These are phyloP conservation scores for Wolfiporia cocos DNA, from an alignment of 1,284 basidiomycete species.

Conservation along the genomic window DNA sequence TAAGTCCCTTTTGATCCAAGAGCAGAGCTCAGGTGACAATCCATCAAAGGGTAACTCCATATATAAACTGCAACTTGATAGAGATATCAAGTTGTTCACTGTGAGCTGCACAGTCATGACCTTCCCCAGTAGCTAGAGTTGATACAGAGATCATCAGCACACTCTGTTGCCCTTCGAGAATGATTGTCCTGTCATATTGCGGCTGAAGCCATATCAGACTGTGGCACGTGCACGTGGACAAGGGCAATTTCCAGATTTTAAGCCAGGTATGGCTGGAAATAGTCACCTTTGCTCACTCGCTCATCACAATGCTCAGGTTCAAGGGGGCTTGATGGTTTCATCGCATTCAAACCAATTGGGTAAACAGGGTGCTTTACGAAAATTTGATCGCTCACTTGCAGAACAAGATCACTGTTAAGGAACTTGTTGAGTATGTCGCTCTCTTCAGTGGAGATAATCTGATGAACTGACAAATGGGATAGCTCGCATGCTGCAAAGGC, in stretches of 20 bases:
- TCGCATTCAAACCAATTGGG: conserved; percentile 15
- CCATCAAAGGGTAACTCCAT: neutral
- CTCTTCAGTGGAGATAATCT: neutral
- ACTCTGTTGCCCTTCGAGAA: neutral
- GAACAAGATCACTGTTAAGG: neutral
- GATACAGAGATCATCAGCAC: neutral
- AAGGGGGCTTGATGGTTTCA: neutral
- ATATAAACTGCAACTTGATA: neutral
- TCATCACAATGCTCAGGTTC: conserved; percentile 4
- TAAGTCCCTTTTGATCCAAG: neutral
- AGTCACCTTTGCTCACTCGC: neutral
- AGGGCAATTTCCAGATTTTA: neutral
- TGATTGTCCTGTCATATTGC: neutral
- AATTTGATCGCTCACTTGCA: conserved; percentile 5
- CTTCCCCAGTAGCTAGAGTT: neutral
- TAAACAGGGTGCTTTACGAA: conserved; percentile 9
- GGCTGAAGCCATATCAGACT: neutral
- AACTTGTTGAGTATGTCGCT: neutral
- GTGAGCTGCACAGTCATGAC: no score
- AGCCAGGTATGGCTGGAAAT: conserved; percentile 5
- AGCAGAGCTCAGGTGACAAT: neutral
- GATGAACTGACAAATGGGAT: neutral
- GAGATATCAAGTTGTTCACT: neutral
- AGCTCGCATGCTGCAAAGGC: neutral
- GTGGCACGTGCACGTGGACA: no score